Percentiles rank a stretch among this genome's conserved stretches.
Conservation (phyloP, 768 basidiomycete species). For the Crassisporium funariophilum region DNA sequence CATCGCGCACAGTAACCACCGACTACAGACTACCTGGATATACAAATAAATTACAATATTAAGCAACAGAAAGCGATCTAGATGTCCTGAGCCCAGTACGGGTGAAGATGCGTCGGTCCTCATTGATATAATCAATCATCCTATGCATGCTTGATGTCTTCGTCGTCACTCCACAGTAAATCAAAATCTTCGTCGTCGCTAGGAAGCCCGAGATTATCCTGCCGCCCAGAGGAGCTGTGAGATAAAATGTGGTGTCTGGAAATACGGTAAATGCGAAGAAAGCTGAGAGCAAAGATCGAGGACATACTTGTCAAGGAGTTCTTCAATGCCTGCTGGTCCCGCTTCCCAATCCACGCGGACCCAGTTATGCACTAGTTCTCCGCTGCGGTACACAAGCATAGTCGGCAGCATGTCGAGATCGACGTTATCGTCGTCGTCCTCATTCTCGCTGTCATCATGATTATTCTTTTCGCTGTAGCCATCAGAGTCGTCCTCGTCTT, state of each 20-base stretch:
- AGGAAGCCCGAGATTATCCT: constrained; percentile 49
- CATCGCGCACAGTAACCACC: too few relatives aligned
- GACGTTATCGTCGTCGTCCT: constrained; percentile 59
- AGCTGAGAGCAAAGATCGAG: constrained; percentile 1
- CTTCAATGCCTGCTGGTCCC: constrained; percentile 64
- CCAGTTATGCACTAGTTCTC: constrained; percentile 87
- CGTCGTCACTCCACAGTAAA: constrained; percentile 54
- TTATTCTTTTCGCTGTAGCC: constrained; percentile 37
- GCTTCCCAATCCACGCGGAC: constrained; percentile 89
- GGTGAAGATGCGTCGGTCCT: neutral
- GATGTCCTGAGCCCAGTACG: too few relatives aligned
- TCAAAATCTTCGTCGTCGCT: constrained; percentile 58
- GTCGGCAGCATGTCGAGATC: constrained; percentile 83
- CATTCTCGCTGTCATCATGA: constrained; percentile 45
- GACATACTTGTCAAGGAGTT: constrained; percentile 62
- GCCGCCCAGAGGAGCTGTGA: constrained; percentile 24
- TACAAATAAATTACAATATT: too few relatives aligned
- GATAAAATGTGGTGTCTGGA: constrained; percentile 29
- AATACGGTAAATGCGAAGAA: constrained; percentile 4
- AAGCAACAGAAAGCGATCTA: too few relatives aligned
- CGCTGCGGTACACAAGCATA: constrained; percentile 74
- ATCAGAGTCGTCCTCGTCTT: constrained; percentile 51
- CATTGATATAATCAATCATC: neutral
- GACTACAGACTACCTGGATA: too few relatives aligned
- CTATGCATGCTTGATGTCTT: constrained; percentile 27